phyloP scores from a whole-genome alignment of 2,329 filamentous ascomycete species.

The Escovopsis sp. region DNA sequence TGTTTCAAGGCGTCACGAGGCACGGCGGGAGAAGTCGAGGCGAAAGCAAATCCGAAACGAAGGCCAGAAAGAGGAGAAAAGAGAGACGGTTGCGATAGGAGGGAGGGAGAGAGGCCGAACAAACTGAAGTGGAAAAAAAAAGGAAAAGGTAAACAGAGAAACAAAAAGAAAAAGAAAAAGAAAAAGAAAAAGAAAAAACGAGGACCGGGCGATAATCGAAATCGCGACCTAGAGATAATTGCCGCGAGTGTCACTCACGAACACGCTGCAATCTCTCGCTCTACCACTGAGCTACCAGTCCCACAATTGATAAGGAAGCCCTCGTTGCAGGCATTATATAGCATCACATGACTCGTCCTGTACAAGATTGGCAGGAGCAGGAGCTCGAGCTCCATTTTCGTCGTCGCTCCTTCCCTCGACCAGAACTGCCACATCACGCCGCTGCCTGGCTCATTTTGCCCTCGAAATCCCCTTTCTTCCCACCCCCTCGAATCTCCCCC shows the following conservation, averaged over 20 bases:
- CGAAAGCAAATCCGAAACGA: no score
- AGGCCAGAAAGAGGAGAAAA: no score
- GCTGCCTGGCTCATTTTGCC: no score
- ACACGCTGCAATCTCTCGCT: constrained; percentile 1
- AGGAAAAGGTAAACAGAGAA: neutral
- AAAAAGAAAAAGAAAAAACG: neutral
- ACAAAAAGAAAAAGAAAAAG: neutral
- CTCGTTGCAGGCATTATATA: no score
- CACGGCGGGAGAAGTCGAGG: neutral
- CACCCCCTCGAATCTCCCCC: no score
- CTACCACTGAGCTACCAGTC: constrained; percentile 3
- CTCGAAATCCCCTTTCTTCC: no score
- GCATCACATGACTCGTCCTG: neutral
- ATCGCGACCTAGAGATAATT: constrained; percentile 1
- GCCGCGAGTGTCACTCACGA: neutral
- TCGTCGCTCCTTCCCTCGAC: no score
- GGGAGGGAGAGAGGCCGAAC: no score
- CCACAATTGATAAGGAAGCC: no score
- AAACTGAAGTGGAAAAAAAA: neutral
- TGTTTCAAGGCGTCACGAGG: neutral
- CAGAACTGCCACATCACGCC: no score
- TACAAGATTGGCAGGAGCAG: neutral
- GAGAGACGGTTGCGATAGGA: no score
- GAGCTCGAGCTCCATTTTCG: no score
- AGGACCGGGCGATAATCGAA: constrained; percentile 3